These are phyloP conservation scores for Spergularia bocconei DNA, from an alignment of 148 eudicot genomes.

Conservation along the genomic window DNA sequence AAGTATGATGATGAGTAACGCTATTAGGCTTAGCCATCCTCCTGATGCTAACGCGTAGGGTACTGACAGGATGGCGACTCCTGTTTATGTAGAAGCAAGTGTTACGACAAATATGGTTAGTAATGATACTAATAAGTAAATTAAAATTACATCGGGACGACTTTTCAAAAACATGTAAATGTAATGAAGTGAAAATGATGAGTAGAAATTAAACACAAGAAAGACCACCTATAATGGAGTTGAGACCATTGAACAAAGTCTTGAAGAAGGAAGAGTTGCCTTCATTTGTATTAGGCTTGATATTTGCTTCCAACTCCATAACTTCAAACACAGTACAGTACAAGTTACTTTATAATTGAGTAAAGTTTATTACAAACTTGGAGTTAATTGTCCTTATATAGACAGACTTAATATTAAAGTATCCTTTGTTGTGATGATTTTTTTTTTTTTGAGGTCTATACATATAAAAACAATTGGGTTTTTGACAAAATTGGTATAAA, in stretches of 20 bases:
- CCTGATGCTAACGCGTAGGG: constrained; percentile 55
- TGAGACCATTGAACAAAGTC: constrained; percentile 32
- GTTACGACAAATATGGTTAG: no score
- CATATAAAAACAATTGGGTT: no score
- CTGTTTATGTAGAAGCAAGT: constrained; percentile 13
- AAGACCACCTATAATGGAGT: constrained; percentile 24
- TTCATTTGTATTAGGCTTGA: constrained; percentile 1
- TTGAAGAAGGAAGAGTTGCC: constrained; percentile 30
- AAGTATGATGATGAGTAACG: constrained; percentile 32
- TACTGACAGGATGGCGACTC: constrained; percentile 43
- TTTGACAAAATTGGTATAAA: no score
- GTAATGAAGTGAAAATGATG: no score
- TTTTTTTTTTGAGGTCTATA: no score
- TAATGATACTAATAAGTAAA: no score
- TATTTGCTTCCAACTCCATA: constrained; percentile 26
- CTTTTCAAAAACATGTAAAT: neutral
- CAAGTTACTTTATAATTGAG: no score
- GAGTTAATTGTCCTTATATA: no score
- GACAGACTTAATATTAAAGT: no score
- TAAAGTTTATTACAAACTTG: no score
- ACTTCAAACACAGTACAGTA: neutral
- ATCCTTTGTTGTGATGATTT: no score
- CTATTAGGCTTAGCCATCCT: constrained; percentile 53
- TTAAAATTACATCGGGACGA: no score
- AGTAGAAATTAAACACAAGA: neutral